Evolutionary conservation across 331 rosid species (phyloP), one percentile per base, ranked within the genome.

Genomic region (Stylosanthes scabra): DNA sequence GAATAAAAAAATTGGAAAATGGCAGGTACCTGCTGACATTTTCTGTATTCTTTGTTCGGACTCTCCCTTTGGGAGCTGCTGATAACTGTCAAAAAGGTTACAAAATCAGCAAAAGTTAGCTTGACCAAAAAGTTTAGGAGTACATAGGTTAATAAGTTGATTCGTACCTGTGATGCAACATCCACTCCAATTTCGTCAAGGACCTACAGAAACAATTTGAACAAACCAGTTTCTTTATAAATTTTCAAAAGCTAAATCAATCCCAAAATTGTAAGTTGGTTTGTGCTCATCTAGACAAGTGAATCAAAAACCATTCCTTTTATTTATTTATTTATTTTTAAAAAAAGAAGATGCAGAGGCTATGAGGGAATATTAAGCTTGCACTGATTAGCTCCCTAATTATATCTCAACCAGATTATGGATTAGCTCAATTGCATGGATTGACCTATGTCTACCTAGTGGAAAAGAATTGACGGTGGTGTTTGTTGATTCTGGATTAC

Each of bases 141-240:
- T 68, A 37, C 29, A 37, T 50, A 68, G 61, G 63, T 64, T 76
- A 63, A 9, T 20, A 52, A 71, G 59, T 50, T 27, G 45, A 69
- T 63, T 80, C 84, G 25, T 71, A 96, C 98, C 99, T 96, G 99
- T 46, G 99, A 88, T 78, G 91, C 98, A 52, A 96, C 83, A 76
- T 90, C 98, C n/a, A 96, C 91, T 10, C 99, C 99, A 25, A 96
- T 96, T 90, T 96, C 99, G 68, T 96, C 99, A 2, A 96, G 94
- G 70, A 96, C 99, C 99, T 96, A 92, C 58, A 39, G 74, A 74
- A 62, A 46, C 40, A 57, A 60, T 14, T 49, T 8, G 25, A 72
- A 74, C 20, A 47, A 70, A 69, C 79, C 74, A 80, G 55, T 81
- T 68, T 46, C 74, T 27, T 55, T 62, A 16, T 11, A 11, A 40